Evolutionary conservation across 2,329 filamentous ascomycete genomes (phyloP), one percentile per base, ranked within the genome.

Genomic region (Pestalotiopsis sp.): DNA sequence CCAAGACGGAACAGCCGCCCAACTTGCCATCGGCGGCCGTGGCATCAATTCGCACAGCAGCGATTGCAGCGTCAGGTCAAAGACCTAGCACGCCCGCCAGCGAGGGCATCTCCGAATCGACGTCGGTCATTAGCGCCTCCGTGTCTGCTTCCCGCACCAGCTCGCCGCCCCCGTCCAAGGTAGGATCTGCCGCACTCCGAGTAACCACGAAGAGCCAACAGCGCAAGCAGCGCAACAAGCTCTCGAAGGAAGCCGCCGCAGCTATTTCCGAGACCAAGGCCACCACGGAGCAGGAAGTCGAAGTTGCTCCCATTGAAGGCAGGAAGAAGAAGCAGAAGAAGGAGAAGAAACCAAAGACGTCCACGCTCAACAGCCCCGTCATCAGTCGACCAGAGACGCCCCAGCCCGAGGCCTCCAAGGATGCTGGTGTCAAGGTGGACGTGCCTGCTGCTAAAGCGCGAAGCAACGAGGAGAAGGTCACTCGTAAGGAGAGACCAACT

Each of bases 251-350:
- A 74, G 90, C 92, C 68, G 85, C 84, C 20, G 78, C 85, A 49
- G 85, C 90, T 41, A 85, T 90, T 69, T 81, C 80, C 3, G 87
- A 89, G 70, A 74, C 81, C 0, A 75, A 87, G 71, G 84, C 85
- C 63, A 75, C 81, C 13, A 75, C 81, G 14, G 90, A 91, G 69
- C 79, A 84, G 13, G 84, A 88, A 65, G 81, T 82, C 17, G 86
- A 89, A 72, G 87, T 89, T 72, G 93, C 90, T 7, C 93, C 94
- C 0, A 92, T 97, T 56, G 78, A 94, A 63, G 92, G 92, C 41
- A 89, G 93, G 66, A 94, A 94, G 84, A 95, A 94, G 84, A 96
- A 95, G 82, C 89, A 93, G 78, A 94, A 93, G 84, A 95, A 94
- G 81, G 90, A 92, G 74, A 91, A 89, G 74, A 78, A 75, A 74